Percentiles rank a stretch among this genome's conserved stretches.
Evolutionary conservation across 345 rosid genomes (phyloP).

Genomic region (Pugionium cornutum): DNA sequence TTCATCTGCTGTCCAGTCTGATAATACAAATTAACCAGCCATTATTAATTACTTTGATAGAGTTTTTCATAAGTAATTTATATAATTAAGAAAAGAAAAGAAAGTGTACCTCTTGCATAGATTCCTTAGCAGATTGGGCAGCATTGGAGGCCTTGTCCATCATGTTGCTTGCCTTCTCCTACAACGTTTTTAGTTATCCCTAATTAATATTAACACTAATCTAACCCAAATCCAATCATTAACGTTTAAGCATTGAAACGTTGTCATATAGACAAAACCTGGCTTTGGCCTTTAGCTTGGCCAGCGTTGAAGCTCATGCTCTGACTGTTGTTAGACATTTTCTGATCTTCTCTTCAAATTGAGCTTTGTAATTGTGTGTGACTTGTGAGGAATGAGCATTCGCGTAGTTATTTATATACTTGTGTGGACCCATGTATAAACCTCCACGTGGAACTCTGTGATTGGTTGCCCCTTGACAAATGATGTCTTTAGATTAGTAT

Average conservation of each 20-base stretch:
- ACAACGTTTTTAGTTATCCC: constrained; percentile 10
- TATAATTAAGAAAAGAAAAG: neutral
- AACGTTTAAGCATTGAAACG: neutral
- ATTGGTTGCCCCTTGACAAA: constrained; percentile 1
- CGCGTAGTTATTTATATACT: constrained; percentile 27
- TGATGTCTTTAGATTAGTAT: neutral
- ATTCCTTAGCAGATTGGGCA: constrained; percentile 69
- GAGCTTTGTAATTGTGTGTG: constrained; percentile 13
- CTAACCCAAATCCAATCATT: neutral
- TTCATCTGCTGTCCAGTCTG: constrained; percentile 65
- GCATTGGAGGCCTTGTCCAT: constrained; percentile 59
- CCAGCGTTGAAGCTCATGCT: constrained; percentile 56
- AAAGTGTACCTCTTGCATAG: constrained; percentile 54
- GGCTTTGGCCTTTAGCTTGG: constrained; percentile 59
- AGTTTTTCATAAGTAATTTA: neutral
- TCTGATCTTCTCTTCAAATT: constrained; percentile 17
- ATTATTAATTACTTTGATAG: neutral
- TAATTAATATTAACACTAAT: neutral
- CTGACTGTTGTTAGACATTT: constrained; percentile 50
- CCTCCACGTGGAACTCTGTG: constrained; percentile 18
- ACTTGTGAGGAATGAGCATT: constrained; percentile 21
- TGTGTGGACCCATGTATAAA: constrained; percentile 18
- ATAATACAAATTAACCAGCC: too few species aligned
- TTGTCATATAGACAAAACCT: constrained; percentile 39
- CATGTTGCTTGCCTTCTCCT: constrained; percentile 68